Base-by-base conservation (phyloP, 2,329 filamentous ascomycete genomes). In the Tetracladium maxilliforme region DNA sequence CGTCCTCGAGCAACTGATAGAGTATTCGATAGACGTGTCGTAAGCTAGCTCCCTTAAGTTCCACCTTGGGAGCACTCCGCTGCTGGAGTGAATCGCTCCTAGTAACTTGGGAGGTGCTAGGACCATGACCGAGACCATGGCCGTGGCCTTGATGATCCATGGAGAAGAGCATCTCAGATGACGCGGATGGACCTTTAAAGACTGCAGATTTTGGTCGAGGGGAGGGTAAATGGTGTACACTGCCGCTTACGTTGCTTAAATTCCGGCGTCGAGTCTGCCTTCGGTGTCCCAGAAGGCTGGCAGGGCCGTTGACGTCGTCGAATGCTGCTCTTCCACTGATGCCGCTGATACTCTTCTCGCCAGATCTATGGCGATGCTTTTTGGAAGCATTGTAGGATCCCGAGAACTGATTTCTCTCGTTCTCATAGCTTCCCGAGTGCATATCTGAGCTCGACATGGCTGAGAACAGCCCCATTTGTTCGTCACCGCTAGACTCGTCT, bases 401-500 rank as follows among this genome's bases (percentile, higher is more conserved):
- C 33, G 92, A 71, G 4, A 69, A 77, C 16, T 43, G 39, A 19
- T 71, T 55, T 39, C 70, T 79, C 33, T 93, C 86, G 27, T 70
- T 69, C 25, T 93, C 84, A 14, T 68, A 65, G 32, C 68, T 78
- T 11, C 71, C 63, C 10, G 71, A 64, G 8, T 70, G 61, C 12
- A 69, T 53, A 30, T 75, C 72, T 23, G 66, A 64, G 29, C 65
- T 70, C n/a, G 84, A 59, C 54, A 77, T 64, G 6, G 69, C 72
- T 13, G 64, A 54, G 49, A 92, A 80, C 9, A 94, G 76, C 42
- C 77, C 86, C 51, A 86, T 76, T 39, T 92, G 81, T 36, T 98
- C 86, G 39, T 93, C 86, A 19, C 80, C 87, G 40, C 83, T 94
- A 3, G 86, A 93, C 23, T 81, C 84, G 38, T 81, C 75, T 45